Percentiles rank a stretch among this genome's conserved stretches.
phyloP scores from a whole-genome alignment of 169 alveolate genomes.

The Plasmodium malariae region DNA sequence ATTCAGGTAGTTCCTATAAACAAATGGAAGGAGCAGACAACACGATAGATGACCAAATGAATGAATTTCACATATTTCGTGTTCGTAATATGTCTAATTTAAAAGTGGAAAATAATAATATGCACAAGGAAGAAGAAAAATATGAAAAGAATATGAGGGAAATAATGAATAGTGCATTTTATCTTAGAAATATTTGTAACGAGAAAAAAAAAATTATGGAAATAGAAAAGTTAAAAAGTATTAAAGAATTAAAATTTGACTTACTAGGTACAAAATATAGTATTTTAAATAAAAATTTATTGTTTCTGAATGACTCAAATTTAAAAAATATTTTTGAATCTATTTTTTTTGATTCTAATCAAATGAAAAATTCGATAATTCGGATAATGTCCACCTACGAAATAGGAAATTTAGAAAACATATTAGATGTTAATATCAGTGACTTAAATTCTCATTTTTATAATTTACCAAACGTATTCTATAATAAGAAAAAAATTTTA shows the following conservation, averaged over 20 bases:
- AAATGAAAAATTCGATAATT: conserved; percentile 62
- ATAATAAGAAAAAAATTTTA: conserved; percentile 34
- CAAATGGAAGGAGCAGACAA: too few species aligned
- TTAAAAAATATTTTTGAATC: conserved; percentile 71
- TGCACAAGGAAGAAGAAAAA: conserved; percentile 14
- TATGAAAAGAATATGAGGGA: conserved; percentile 14
- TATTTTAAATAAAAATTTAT: conserved; percentile 26
- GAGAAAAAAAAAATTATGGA: conserved; percentile 58
- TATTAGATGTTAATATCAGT: conserved; percentile 51
- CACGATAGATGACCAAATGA: too few species aligned
- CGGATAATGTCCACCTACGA: conserved; percentile 65
- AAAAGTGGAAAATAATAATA: too few species aligned
- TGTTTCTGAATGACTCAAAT: conserved; percentile 47
- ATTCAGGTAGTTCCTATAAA: too few species aligned
- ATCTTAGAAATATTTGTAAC: conserved; percentile 36
- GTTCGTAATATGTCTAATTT: too few species aligned
- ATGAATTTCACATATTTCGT: too few species aligned
- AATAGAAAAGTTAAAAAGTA: conserved; percentile 59
- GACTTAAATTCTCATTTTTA: conserved; percentile 41
- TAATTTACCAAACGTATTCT: conserved; percentile 31
- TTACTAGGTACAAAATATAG: conserved; percentile 44
- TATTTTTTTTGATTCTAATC: conserved; percentile 57
- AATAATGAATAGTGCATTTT: conserved; percentile 6
- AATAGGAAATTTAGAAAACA: conserved; percentile 33
- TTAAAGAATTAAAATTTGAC: conserved; percentile 51